Conservation (phyloP, 768 basidiomycete genomes). For the Boletus barrowsii region DNA sequence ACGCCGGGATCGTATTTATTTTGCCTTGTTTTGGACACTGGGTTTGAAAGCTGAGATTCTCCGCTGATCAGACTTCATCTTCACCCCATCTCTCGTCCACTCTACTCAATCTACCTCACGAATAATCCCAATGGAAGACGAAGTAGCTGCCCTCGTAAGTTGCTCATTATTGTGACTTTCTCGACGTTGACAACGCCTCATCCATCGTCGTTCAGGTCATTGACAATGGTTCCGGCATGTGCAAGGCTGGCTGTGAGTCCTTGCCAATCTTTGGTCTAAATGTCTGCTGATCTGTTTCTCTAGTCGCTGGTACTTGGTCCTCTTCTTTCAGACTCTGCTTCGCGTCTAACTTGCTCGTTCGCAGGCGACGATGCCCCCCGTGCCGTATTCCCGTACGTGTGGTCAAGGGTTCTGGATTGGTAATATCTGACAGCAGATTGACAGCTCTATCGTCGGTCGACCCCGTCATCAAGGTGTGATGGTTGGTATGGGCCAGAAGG, state of each 20-base stretch:
- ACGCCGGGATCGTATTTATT: constrained; percentile 13
- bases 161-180: neutral
- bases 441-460: constrained; percentile 88
- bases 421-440: constrained; percentile 11
- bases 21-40: constrained; percentile 16
- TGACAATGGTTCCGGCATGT: constrained; percentile 98
- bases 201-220: constrained; percentile 53
- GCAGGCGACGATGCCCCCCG: constrained; percentile 86
- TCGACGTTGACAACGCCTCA: constrained; percentile 2
- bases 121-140: constrained; percentile 54
- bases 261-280: constrained; percentile 5
- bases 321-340: neutral
- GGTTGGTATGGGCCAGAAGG: constrained; percentile 97
- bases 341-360: constrained; percentile 18
- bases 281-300: constrained; percentile 22
- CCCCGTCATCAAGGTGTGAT: constrained; percentile 94
- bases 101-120: constrained; percentile 21
- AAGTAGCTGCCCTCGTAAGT: constrained; percentile 56
- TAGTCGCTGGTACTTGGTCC: constrained; percentile 59
- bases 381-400: constrained; percentile 90
- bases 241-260: constrained; percentile 96
- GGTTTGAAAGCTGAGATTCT: constrained; percentile 25
- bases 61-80: constrained; percentile 19
- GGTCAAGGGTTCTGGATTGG: constrained; percentile 5
- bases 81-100: constrained; percentile 18